Conservation (phyloP, 139 green algal genomes). For the Zygnema circumcarinatum region DNA sequence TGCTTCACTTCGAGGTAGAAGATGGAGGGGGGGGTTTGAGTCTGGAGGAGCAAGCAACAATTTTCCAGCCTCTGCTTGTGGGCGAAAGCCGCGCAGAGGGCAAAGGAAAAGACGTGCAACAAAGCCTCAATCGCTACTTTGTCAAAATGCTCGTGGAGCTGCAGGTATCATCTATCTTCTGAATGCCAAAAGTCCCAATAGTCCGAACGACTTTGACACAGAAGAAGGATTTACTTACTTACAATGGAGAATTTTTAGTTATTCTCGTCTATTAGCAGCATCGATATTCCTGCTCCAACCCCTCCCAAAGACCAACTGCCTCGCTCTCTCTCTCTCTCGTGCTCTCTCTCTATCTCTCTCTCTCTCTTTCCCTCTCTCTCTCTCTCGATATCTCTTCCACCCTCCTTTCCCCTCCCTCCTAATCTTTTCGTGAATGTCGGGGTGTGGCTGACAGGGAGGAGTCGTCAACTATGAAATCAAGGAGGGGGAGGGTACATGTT, state of each 20-base stretch:
- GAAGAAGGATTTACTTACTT: no score
- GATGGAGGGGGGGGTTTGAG: constrained; percentile 30
- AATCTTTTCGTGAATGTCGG: neutral
- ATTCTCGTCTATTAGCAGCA: neutral
- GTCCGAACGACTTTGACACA: no score
- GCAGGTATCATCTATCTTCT: constrained; percentile 14
- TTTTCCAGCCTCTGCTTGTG: constrained; percentile 48
- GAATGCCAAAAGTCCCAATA: neutral
- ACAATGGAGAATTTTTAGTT: no score
- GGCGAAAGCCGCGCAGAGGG: constrained; percentile 11
- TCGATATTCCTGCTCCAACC: neutral
- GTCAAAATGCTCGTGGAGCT: constrained; percentile 18
- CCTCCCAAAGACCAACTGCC: neutral
- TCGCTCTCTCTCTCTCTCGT: neutral
- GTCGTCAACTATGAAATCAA: neutral
- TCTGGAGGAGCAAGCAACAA: neutral
- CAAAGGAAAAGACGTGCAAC: constrained; percentile 15
- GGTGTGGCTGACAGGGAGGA: neutral
- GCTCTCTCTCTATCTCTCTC: neutral
- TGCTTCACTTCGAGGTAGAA: constrained; percentile 51
- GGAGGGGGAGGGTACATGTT: neutral
- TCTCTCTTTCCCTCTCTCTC: neutral
- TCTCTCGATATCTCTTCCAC: neutral
- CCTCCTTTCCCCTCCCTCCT: neutral
- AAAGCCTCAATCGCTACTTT: constrained; percentile 1